Conservation (phyloP, 2,329 filamentous ascomycete genomes). For the Dactylellina leptospora region DNA sequence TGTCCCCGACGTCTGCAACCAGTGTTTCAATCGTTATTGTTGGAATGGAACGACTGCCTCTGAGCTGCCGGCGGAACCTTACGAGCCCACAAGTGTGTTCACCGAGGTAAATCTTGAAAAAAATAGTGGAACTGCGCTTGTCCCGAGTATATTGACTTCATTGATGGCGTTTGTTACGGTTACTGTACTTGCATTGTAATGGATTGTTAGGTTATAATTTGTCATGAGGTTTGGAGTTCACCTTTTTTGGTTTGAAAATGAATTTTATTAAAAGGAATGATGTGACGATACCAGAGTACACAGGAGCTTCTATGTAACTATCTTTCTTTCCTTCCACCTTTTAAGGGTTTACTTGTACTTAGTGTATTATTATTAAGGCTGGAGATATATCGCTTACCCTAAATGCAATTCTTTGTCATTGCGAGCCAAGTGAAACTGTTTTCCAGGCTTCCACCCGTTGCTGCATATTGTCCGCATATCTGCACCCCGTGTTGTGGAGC, state of each 20-base stretch:
- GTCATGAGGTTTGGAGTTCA: constrained; percentile 7
- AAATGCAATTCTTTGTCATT: too few relatives aligned
- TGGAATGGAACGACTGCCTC: constrained; percentile 80
- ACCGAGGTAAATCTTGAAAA: constrained; percentile 8
- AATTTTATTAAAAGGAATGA: too few relatives aligned
- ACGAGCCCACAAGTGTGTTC: constrained; percentile 60
- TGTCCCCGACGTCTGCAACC: constrained; percentile 72
- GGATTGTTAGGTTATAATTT: constrained; percentile 4
- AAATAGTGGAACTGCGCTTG: constrained; percentile 14
- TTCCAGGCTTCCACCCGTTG: background rate
- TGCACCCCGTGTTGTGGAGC: constrained; percentile 11
- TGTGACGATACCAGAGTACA: too few relatives aligned
- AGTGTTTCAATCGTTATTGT: constrained; percentile 85
- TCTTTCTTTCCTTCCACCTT: too few relatives aligned
- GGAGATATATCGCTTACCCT: too few relatives aligned
- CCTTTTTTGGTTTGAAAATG: background rate
- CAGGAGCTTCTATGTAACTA: too few relatives aligned
- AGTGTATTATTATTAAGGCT: too few relatives aligned
- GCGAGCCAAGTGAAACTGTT: background rate
- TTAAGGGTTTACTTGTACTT: too few relatives aligned
- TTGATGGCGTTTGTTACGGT: constrained; percentile 14
- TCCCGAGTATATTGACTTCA: constrained; percentile 23
- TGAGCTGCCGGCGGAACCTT: constrained; percentile 59
- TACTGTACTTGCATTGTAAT: constrained; percentile 20
- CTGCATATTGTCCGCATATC: constrained; percentile 8